Evolutionary conservation across 208 protist species (phyloP), one percentile per base, ranked within the genome.

Genomic region (Trypanosoma congolense): DNA sequence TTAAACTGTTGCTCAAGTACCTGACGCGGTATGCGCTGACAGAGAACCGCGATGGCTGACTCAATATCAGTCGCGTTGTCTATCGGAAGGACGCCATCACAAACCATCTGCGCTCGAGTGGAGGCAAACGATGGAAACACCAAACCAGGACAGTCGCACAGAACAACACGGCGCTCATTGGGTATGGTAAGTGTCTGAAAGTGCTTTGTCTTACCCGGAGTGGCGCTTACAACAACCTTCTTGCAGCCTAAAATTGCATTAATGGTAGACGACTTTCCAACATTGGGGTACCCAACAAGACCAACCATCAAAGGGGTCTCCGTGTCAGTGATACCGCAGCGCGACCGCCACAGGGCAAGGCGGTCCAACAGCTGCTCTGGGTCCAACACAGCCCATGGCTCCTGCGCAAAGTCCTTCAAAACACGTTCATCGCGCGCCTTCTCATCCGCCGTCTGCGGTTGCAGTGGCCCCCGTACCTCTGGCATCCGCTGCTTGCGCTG

Each of bases 191-290:
- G 76, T 0, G 97, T 99, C 75, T 98, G 95, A 56, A 99, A 98
- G 77, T 99, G 97, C 72, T 99, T 99, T 18, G 98, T 99, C 64
- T 99, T 99, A 29, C 97, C 98, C 0, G 98, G 98, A 2, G 97
- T 98, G 30, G 96, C 77, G 42, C 89, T 90, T 30, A 98, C 97
- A 10, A 94, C 80, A 0, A 98, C 97, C 56, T 91, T 91, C 77
- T 99, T 99, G 24, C 67, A 78, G 29, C 85, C 80, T 43, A 89
- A 83, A 28, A 99, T 82, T 0, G 90, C 93, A 80, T 99, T 99
- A 63, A 99, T 97, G 0, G 97, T 98, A 22, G 87, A 97, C 3
- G 82, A 96, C 78, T 99, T 99, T 53, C 98, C 98, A 26, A 99
- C 98, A 72, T 99, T 99, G 0, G 97, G 98, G 80, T 98, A 99